A percentile compares a stretch with the other conserved stretches of the same genome.
Evolutionary conservation across 164 flowering plant genomes (phyloP).

Genomic region (Stephania cephalantha): DNA sequence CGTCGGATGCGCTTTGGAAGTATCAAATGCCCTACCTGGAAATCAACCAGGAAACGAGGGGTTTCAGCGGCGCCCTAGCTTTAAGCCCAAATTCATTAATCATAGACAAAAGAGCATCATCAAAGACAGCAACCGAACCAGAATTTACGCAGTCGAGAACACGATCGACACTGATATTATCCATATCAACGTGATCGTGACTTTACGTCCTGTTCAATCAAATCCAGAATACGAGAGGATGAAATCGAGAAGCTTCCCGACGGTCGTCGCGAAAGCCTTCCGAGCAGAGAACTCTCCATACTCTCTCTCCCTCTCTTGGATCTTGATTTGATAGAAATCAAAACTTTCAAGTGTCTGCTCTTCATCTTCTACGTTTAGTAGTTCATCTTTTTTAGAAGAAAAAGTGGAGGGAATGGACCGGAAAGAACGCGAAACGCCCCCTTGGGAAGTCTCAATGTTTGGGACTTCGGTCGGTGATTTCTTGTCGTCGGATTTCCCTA

Average conservation of each 20-base stretch:
- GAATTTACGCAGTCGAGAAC: slow-evolving; percentile 49
- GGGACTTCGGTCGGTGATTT: too few species aligned
- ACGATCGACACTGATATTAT: slow-evolving; percentile 55
- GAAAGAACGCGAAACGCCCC: too few species aligned
- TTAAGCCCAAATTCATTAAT: too few species aligned
- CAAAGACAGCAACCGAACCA: slow-evolving; percentile 23
- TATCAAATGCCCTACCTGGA: slow-evolving; percentile 60
- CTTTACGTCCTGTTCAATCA: slow-evolving; percentile 35
- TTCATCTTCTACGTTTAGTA: not conserved
- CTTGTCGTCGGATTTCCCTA: too few species aligned
- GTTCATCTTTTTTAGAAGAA: too few species aligned
- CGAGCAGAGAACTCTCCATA: not conserved
- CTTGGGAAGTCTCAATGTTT: not conserved
- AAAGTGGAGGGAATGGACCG: too few species aligned
- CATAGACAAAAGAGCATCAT: not conserved
- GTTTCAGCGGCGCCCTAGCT: too few species aligned
- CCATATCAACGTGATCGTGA: slow-evolving; percentile 18
- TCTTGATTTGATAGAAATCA: not conserved
- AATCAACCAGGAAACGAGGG: slow-evolving; percentile 1
- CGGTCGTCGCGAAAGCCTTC: slow-evolving; percentile 45
- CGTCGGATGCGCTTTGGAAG: slow-evolving; percentile 42
- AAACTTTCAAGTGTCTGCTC: too few species aligned
- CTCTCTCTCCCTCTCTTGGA: not conserved
- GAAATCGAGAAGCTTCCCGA: slow-evolving; percentile 58
- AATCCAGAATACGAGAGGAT: slow-evolving; percentile 37